Evolutionary conservation across 306 rosid genomes (phyloP), one percentile per base, ranked within the genome.

Genomic region (Datisca glomerata): DNA sequence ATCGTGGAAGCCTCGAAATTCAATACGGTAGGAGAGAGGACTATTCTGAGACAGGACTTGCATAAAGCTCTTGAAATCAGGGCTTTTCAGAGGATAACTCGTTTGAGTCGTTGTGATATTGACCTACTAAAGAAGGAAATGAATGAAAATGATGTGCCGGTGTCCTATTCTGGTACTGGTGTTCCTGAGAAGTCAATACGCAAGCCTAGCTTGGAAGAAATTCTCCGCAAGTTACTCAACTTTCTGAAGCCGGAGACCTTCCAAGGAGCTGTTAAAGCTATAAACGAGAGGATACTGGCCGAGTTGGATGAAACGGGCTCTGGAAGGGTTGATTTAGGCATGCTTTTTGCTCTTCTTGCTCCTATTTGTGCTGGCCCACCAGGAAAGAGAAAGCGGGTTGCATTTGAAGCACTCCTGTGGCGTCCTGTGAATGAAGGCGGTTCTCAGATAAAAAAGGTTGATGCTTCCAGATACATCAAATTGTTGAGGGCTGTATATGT

Each of bases 211-310:
- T 67, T 91, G 64, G 98, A 91, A 75, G 92, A 70, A 73, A 75
- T 75, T 56, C 92, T 91, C 36, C 94, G 72, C 31, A 81, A 80
- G 43, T 68, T 91, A 45, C 80, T 91, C 17, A 59, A 9, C 56
- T 80, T 84, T 64, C 66, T 91, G 12, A 91, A 84, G 76, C 96
- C 98, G 0, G 96, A 91, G 57, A 91, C 98, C 12, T 84, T 84
- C 54, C 96, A 91, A 70, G 98, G 96, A 41, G 91, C 98, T 3
- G 86, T 91, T 24, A 91, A 78, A 71, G 93, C 85, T 53, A 73
- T 91, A 24, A 91, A 91, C 24, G 96, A 84, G 79, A 80, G 96
- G 71, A 63, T 91, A 45, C 96, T 91, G 11, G 70, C 98, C 20
- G 80, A 72, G 56, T 60, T 91, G 68, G 96, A 91, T 34, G 96